These are phyloP conservation scores for Exidia glandulosa DNA, from an alignment of 768 basidiomycete genomes.

Conservation along the genomic window DNA sequence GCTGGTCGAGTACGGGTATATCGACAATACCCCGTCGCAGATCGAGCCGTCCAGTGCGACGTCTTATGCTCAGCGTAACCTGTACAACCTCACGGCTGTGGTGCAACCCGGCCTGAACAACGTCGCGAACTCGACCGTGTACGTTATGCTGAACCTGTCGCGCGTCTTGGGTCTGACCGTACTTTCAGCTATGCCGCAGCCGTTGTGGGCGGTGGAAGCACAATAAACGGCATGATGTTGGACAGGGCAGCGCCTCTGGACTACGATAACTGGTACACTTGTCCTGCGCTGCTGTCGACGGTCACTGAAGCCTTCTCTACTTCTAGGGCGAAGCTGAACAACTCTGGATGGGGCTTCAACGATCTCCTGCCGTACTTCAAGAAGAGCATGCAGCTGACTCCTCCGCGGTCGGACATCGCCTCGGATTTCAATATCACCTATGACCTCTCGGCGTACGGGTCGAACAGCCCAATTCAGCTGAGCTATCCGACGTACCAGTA, in stretches of 20 bases:
- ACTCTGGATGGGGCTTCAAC: slow-evolving; percentile 19
- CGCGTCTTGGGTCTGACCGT: too few relatives aligned
- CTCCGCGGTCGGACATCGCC: neutral
- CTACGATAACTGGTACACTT: slow-evolving; percentile 15
- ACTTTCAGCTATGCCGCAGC: too few relatives aligned
- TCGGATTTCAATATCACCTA: neutral
- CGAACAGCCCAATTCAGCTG: neutral
- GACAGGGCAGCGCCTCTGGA: neutral
- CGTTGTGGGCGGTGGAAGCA: neutral
- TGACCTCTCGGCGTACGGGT: neutral
- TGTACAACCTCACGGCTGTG: neutral
- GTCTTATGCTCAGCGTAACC: neutral
- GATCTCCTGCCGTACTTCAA: slow-evolving; percentile 18
- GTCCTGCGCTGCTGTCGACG: too few relatives aligned
- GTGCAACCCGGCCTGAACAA: neutral
- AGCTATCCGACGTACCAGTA: neutral
- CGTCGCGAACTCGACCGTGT: neutral
- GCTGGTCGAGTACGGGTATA: neutral
- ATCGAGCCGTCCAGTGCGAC: neutral
- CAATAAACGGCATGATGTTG: neutral
- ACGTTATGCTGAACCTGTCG: too few relatives aligned
- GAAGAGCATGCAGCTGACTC: slow-evolving; percentile 7
- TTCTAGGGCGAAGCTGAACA: slow-evolving; percentile 12
- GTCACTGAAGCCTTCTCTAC: too few relatives aligned
- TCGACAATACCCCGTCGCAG: neutral